phyloP scores from a whole-genome alignment of 116 monocot species.

The Iris pallida region DNA sequence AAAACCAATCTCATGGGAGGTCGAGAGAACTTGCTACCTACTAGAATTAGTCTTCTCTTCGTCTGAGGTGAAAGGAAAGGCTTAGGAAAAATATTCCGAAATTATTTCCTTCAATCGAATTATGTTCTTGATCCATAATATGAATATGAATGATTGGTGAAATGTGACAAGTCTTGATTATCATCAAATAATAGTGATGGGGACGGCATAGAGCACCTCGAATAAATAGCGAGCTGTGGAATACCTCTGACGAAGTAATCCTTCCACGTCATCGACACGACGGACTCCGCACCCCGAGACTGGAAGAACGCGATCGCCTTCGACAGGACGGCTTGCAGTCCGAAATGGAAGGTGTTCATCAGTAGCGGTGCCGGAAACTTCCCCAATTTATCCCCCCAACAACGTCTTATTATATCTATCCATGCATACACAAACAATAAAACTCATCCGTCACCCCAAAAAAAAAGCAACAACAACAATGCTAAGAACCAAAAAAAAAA shows the following conservation, averaged over 20 bases:
- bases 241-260: constrained; percentile 32
- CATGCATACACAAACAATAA: constrained; percentile 2
- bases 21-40: no score
- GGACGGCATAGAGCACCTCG: no score
- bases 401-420: constrained; percentile 45
- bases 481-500: neutral
- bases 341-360: constrained; percentile 50
- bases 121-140: no score
- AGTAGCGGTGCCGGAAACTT: constrained; percentile 50
- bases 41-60: no score
- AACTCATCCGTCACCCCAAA: neutral
- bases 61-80: no score
- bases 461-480: constrained; percentile 1
- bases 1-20: no score
- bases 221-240: no score
- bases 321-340: constrained; percentile 40
- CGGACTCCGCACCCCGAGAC: constrained; percentile 12
- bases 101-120: no score
- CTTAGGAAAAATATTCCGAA: no score
- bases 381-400: constrained; percentile 43
- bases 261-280: constrained; percentile 31
- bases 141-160: no score
- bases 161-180: no score
- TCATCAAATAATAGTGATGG: no score
- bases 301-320: constrained; percentile 18